Evolutionary conservation across 1,284 basidiomycete species (phyloP), one percentile per base, ranked within the genome.

Genomic region (Sporisorium scitamineum): DNA sequence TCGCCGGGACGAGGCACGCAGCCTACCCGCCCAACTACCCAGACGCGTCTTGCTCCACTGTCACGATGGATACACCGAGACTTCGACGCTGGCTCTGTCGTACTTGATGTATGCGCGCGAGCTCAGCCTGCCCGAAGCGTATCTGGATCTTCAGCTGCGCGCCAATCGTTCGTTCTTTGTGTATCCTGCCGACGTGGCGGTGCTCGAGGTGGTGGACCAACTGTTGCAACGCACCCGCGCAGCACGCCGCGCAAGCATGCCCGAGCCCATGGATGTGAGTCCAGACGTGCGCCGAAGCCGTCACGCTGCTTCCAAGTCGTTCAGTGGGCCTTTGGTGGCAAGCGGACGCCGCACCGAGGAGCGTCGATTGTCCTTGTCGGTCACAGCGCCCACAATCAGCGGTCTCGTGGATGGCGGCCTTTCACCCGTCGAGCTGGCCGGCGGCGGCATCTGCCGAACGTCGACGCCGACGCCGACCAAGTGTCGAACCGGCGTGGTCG

Each of bases 81-180:
- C 92, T 20, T 93, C 92, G 39, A 90, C 96, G 16, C 90, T 95
- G 54, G 95, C 94, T 16, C 88, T 98, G 51, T 90, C 90, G 74
- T 90, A 96, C 78, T 88, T 97, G 74, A 98, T 99, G 95, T 90
- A 91, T 41, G 87, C 92, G 53, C 90, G 86, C 85, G 88, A 76
- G 81, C 91, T 85, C 32, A 85, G 88, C 51, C 89, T 97, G 13
- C 92, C 95, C 5, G 93, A 95, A 82, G 95, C 95, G 18, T 98
- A 85, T 89, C 89, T 87, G 89, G 92, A 88, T 87, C 90, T 87
- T 83, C 94, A 92, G 90, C 72, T 92, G 88, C 84, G 85, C 4
- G 85, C 87, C 42, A 84, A 88, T 31, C 86, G 89, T 37, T 88
- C 87, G n/a, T 99, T 99, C 88, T 98, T 97, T 80, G 93, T 98